These are phyloP conservation scores for Sechiopsis laciniata DNA, from an alignment of 306 rosid genomes.

Conservation along the genomic window DNA sequence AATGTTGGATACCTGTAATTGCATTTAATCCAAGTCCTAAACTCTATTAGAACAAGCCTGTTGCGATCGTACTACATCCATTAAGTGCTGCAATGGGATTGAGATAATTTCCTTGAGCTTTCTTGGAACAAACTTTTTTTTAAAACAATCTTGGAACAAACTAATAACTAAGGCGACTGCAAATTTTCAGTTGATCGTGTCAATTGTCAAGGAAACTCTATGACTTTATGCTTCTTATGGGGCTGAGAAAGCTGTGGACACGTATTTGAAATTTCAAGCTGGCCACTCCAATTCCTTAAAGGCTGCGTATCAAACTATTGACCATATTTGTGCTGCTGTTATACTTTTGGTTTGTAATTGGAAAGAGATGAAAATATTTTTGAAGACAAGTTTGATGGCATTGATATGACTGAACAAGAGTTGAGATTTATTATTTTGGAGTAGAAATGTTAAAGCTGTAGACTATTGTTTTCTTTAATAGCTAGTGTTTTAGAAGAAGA, in stretches of 20 bases:
- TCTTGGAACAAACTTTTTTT: background rate
- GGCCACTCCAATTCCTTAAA: background rate
- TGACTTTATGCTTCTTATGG: background rate
- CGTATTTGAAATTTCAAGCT: background rate
- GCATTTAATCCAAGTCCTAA: background rate
- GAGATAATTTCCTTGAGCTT: background rate
- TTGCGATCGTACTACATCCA: background rate
- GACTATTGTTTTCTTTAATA: background rate
- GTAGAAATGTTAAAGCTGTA: background rate
- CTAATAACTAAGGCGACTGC: background rate
- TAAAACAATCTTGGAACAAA: background rate
- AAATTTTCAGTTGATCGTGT: background rate
- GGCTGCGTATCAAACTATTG: background rate
- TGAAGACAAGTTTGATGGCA: background rate
- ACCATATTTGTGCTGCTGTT: background rate
- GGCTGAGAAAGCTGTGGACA: conserved; percentile 5
- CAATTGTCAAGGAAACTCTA: background rate
- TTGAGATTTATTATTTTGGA: background rate
- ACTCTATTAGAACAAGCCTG: background rate
- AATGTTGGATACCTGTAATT: background rate
- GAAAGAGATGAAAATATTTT: background rate
- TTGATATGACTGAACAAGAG: background rate
- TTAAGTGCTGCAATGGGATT: conserved; percentile 1
- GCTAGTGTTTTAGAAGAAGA: background rate
- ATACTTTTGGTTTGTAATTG: background rate